Conservation (phyloP, 768 basidiomycete species). For the Leccinum variicolor region DNA sequence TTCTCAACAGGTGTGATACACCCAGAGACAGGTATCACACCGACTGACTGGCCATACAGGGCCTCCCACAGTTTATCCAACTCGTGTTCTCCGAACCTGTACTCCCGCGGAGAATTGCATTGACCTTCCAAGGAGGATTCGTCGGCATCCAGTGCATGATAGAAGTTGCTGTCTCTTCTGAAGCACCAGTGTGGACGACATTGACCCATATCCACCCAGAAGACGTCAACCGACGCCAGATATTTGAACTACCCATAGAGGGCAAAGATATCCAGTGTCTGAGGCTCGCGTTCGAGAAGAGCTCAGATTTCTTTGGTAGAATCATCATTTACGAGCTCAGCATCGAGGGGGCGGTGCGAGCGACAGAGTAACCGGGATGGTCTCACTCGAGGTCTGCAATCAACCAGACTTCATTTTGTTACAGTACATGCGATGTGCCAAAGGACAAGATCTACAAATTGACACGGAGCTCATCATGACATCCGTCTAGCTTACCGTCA, state of each 20-base stretch:
- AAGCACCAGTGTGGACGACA: slow-evolving; percentile 44
- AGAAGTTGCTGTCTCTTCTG: slow-evolving; percentile 32
- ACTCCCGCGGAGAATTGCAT: slow-evolving; percentile 49
- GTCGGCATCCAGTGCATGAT: slow-evolving; percentile 66
- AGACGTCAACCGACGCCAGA: slow-evolving; percentile 73
- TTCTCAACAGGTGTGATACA: slow-evolving; percentile 60
- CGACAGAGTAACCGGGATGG: not conserved
- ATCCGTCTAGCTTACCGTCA: not conserved
- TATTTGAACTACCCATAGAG: slow-evolving; percentile 48
- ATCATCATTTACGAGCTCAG: slow-evolving; percentile 68
- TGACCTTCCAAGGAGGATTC: slow-evolving; percentile 88
- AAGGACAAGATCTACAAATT: slow-evolving; percentile 14
- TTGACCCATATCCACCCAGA: slow-evolving; percentile 67
- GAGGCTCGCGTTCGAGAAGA: slow-evolving; percentile 72
- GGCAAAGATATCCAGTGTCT: slow-evolving; percentile 39
- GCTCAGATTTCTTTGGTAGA: slow-evolving; percentile 84
- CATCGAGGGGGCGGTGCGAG: slow-evolving; percentile 25
- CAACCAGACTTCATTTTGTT: slow-evolving; percentile 26
- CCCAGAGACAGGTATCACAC: not conserved
- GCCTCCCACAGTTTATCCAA: slow-evolving; percentile 73
- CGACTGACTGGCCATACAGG: slow-evolving; percentile 41
- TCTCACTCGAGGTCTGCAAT: slow-evolving; percentile 17
- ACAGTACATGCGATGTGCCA: slow-evolving; percentile 10
- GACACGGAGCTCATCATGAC: slow-evolving; percentile 2
- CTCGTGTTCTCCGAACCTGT: slow-evolving; percentile 52